These are phyloP conservation scores for Echeveria elegans DNA, from an alignment of 164 flowering plant species.

Conservation along the genomic window DNA sequence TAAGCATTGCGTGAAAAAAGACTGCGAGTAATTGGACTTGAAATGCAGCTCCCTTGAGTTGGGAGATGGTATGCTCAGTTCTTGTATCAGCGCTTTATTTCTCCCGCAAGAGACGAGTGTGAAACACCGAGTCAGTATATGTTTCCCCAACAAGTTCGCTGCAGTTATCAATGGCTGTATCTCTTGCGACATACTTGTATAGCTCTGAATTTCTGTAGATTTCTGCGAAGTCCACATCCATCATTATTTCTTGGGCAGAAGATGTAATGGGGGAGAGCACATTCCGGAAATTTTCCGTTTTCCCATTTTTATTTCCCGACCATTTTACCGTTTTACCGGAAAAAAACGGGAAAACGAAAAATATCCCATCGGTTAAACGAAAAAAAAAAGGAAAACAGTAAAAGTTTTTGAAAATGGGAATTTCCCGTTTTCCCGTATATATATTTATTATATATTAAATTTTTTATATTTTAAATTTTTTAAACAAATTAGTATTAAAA, in stretches of 20 bases:
- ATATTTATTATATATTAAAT: no score
- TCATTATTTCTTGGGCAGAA: slow-evolving; percentile 22
- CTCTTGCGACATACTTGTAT: slow-evolving; percentile 14
- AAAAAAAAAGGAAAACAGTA: no score
- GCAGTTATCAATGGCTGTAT: background rate
- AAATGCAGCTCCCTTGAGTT: slow-evolving; percentile 31
- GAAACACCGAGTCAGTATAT: background rate
- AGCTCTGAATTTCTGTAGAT: slow-evolving; percentile 28
- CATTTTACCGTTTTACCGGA: no score
- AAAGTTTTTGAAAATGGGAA: no score
- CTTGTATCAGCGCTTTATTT: slow-evolving; percentile 31
- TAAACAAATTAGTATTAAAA: no score
- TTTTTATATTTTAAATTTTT: no score
- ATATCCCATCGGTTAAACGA: no score
- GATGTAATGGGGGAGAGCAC: no score
- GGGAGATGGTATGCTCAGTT: slow-evolving; percentile 26
- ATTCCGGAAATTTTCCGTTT: no score
- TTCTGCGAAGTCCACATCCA: slow-evolving; percentile 26
- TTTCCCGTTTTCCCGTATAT: no score
- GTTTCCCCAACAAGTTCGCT: background rate
- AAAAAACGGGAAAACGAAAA: no score
- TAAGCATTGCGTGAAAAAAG: slow-evolving; percentile 24
- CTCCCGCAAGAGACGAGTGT: slow-evolving; percentile 23
- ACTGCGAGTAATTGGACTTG: slow-evolving; percentile 24
- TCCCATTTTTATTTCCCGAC: no score